These are phyloP conservation scores for Aspergillus sergii DNA, from an alignment of 2,329 filamentous ascomycete species.

Conservation along the genomic window DNA sequence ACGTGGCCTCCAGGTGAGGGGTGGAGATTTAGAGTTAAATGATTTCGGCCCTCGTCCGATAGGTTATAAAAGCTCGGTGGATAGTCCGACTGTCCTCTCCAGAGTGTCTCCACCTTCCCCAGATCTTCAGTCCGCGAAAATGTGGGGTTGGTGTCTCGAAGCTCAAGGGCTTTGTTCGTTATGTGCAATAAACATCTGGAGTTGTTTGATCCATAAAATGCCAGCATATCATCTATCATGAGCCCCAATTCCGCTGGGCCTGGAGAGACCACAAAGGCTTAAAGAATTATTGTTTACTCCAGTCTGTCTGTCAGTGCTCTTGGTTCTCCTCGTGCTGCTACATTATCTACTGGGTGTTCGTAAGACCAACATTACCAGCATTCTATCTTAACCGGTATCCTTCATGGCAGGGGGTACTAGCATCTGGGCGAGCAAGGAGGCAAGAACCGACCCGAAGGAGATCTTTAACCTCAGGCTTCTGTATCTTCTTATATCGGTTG, in stretches of 20 bases:
- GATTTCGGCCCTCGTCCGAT: background rate
- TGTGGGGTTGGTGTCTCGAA: background rate
- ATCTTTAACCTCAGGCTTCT: background rate
- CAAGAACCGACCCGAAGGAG: background rate
- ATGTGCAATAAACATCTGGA: background rate
- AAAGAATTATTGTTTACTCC: background rate
- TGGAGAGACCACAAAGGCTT: rapidly evolving
- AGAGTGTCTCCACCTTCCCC: background rate
- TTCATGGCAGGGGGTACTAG: background rate
- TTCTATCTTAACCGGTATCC: rapidly evolving
- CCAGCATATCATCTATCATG: background rate
- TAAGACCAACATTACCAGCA: background rate
- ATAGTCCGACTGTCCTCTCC: background rate
- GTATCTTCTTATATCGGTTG: background rate
- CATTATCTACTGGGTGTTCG: too few species aligned
- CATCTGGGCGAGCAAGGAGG: background rate
- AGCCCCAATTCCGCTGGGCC: background rate
- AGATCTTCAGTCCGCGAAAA: background rate
- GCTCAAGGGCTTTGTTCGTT: background rate
- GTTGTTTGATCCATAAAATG: background rate
- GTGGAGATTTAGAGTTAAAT: background rate
- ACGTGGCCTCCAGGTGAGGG: background rate
- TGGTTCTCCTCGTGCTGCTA: background rate
- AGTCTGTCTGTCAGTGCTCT: background rate
- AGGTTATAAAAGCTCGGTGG: background rate